Conservation (phyloP, 2,329 filamentous ascomycete genomes). For the Corynespora cassiicola region DNA sequence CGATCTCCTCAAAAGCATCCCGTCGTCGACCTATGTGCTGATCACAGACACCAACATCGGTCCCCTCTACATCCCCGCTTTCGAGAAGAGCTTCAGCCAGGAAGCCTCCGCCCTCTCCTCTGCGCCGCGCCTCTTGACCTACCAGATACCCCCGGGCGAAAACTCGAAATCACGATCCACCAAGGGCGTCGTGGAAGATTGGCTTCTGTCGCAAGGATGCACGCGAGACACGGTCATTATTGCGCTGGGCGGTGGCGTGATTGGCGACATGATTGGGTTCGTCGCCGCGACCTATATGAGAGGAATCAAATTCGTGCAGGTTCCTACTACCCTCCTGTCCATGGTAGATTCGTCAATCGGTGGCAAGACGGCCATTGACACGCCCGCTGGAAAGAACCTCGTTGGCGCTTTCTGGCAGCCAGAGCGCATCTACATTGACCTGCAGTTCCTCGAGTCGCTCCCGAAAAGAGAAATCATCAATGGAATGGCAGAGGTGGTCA, state of each 20-base stretch:
- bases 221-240: conserved; percentile 94
- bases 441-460: conserved; percentile 88
- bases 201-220: conserved; percentile 91
- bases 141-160: conserved; percentile 92
- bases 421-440: conserved; percentile 89
- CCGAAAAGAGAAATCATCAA: conserved; percentile 95
- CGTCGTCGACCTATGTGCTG: conserved; percentile 91
- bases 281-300: conserved; percentile 99
- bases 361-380: conserved; percentile 98
- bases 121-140: conserved; percentile 76
- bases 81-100: conserved; percentile 70
- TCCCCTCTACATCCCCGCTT: conserved; percentile 79
- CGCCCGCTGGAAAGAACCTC: conserved; percentile 92
- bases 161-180: conserved; percentile 93
- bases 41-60: conserved; percentile 95
- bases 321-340: conserved; percentile 89
- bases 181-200: conserved; percentile 96
- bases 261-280: conserved; percentile 97
- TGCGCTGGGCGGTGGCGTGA: conserved; percentile 92
- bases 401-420: conserved; percentile 98
- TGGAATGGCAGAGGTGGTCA: conserved; percentile 97
- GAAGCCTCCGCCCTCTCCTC: conserved; percentile 52
- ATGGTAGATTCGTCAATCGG: conserved; percentile 99
- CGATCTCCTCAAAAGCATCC: conserved; percentile 78
- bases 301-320: conserved; percentile 93